phyloP scores from a whole-genome alignment of 331 rosid genomes.

The Acacia concinna region DNA sequence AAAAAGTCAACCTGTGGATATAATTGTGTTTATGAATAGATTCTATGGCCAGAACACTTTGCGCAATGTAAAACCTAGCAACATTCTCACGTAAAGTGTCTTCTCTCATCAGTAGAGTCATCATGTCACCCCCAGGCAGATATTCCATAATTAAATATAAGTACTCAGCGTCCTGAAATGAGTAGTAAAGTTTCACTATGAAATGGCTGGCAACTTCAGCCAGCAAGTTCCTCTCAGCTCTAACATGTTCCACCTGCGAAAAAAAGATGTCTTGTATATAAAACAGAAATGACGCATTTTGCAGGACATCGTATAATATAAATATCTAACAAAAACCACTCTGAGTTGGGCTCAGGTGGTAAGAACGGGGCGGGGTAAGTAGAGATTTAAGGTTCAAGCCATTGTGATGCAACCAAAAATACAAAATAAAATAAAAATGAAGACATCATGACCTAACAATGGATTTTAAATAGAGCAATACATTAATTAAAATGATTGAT shows the following conservation, averaged over 20 bases:
- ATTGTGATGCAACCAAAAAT: not conserved
- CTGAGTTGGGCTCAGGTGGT: not conserved
- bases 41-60: conserved; percentile 95
- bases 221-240: conserved; percentile 95
- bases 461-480: not conserved
- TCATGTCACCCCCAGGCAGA: conserved; percentile 98
- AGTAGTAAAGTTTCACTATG: conserved; percentile 98
- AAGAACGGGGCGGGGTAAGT: not conserved
- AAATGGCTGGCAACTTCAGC: conserved; percentile 99
- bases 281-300: conserved; percentile 22
- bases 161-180: conserved; percentile 92
- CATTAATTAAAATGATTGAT: conserved; percentile 12
- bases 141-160: conserved; percentile 97
- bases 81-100: conserved; percentile 85
- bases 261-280: conserved; percentile 27
- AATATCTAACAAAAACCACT: conserved; percentile 19
- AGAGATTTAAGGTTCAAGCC: not conserved
- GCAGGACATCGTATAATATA: conserved; percentile 31
- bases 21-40: conserved; percentile 95
- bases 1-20: conserved; percentile 78
- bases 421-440: not conserved
- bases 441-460: conserved; percentile 12
- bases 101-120: conserved; percentile 97
- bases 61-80: conserved; percentile 94
- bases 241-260: conserved; percentile 93